Conservation (phyloP, 2,329 filamentous ascomycete genomes). For the Aspergillus jensenii region DNA sequence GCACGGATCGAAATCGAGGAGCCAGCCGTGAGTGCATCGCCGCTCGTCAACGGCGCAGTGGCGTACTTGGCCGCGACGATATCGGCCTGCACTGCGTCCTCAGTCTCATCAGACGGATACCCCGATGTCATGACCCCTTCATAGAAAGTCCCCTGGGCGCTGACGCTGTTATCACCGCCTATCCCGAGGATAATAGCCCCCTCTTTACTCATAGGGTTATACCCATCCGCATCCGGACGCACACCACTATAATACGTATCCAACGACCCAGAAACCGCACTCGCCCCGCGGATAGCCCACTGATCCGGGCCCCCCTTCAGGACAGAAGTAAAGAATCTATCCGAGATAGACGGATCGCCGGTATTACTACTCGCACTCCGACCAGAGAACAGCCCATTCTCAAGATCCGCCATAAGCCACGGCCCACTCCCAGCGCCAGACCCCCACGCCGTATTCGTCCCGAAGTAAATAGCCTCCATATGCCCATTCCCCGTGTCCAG, state of each 20-base stretch:
- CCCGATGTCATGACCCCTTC: slow-evolving; percentile 65
- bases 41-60: slow-evolving; percentile 47
- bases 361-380: slow-evolving; percentile 47
- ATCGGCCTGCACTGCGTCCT: slow-evolving; percentile 59
- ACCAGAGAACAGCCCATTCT: slow-evolving; percentile 66
- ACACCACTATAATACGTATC: slow-evolving; percentile 60
- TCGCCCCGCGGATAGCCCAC: slow-evolving; percentile 61
- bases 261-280: slow-evolving; percentile 55
- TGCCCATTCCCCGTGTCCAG: slow-evolving; percentile 60
- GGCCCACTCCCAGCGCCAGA: slow-evolving; percentile 59
- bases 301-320: slow-evolving; percentile 57
- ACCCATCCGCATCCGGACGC: slow-evolving; percentile 54
- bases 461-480: slow-evolving; percentile 70
- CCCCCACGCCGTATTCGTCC: slow-evolving; percentile 56
- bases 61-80: slow-evolving; percentile 61
- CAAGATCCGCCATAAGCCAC: slow-evolving; percentile 69
- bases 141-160: slow-evolving; percentile 64
- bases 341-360: slow-evolving; percentile 52
- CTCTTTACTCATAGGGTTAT: slow-evolving; percentile 65
- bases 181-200: slow-evolving; percentile 69
- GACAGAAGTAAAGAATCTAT: slow-evolving; percentile 57
- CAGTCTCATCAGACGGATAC: slow-evolving; percentile 60
- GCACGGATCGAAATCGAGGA: slow-evolving; percentile 54
- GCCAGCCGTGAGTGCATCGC: slow-evolving; percentile 49
- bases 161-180: slow-evolving; percentile 64